These are phyloP conservation scores for Silybum marianum DNA, from an alignment of 129 eudicot genomes.

Conservation along the genomic window DNA sequence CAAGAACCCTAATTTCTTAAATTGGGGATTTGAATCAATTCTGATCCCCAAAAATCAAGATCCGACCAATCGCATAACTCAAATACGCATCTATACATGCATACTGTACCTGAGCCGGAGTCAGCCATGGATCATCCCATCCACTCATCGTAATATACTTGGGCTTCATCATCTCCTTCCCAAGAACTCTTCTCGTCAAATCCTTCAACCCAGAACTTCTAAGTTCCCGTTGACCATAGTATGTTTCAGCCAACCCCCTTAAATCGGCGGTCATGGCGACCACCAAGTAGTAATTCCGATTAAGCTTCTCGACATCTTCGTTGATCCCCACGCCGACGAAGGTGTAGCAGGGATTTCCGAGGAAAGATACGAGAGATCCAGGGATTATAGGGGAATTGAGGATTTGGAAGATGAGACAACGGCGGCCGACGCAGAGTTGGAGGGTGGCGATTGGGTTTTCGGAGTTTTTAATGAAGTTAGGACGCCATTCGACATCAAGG, in stretches of 20 bases:
- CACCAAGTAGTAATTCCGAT: constrained; percentile 5
- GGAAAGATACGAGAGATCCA: constrained; percentile 13
- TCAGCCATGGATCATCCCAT: constrained; percentile 44
- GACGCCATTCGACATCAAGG: constrained; percentile 47
- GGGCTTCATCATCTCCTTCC: constrained; percentile 38
- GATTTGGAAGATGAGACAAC: constrained; percentile 36
- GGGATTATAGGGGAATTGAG: constrained; percentile 20
- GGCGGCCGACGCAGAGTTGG: constrained; percentile 31
- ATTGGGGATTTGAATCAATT: neutral
- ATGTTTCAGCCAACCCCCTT: constrained; percentile 24
- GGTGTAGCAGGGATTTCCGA: constrained; percentile 18
- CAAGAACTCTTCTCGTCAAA: constrained; percentile 35
- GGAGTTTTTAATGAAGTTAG: neutral
- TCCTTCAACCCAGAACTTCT: constrained; percentile 35
- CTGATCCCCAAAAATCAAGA: constrained; percentile 12
- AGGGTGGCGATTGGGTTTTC: constrained; percentile 35
- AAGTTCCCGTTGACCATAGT: constrained; percentile 16
- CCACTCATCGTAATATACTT: constrained; percentile 36
- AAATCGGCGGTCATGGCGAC: constrained; percentile 28
- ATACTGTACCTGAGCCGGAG: constrained; percentile 42
- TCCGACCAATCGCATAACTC: constrained; percentile 45
- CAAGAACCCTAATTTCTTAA: neutral
- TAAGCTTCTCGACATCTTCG: constrained; percentile 23
- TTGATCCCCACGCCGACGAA: constrained; percentile 42
- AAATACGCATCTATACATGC: constrained; percentile 54